Evolutionary conservation across 108 stramenopile species (phyloP), one percentile per base, ranked within the genome.

Genomic region (Schizochytrium sp.): DNA sequence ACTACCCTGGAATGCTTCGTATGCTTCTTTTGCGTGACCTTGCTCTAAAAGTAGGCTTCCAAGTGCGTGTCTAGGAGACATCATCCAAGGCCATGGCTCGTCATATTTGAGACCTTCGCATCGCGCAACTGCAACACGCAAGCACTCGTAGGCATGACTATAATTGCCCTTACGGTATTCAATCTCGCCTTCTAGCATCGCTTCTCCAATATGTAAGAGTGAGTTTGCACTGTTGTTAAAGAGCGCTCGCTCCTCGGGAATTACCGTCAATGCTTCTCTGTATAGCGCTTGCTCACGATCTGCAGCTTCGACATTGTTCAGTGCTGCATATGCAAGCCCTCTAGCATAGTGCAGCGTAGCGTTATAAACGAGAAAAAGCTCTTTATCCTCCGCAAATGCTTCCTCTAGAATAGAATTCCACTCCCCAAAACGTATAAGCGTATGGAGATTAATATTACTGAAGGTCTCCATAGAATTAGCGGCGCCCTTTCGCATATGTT

Each of bases 51-150:
- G 40, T n/a, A 83, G 76, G 47, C 50, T 55, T 1, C 45, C 76
- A 2, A 83, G 76, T 53, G 76, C 50, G 53, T 83, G 76, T 5
- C 76, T 47, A 10, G 76, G 28, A 5, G 76, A 53, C 47, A 83
- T 40, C 50, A 83, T 49, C 76, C 76, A 83, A 0, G 50, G 50
- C 76, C 76, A 83, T 5, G 76, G 76, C 76, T 83, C 76, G 47
- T 83, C 76, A 28, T 83, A 83, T 0, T 38, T 38, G 28, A 83
- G 55, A 28, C 8, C 53, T 13, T 83, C 76, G 53, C 55, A 47
- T 12, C 49, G 76, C 76, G 8, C 76, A 17, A 83, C 76, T 0
- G 76, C 76, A n/a, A 38, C 15, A 0, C 76, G 76, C 76, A 83
- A 53, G 40, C 53, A n/a, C 13, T 17, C 50, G 40, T 55, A 83